These are phyloP conservation scores for Usnea hakonensis DNA, from an alignment of 495 filamentous ascomycete genomes.

Conservation along the genomic window DNA sequence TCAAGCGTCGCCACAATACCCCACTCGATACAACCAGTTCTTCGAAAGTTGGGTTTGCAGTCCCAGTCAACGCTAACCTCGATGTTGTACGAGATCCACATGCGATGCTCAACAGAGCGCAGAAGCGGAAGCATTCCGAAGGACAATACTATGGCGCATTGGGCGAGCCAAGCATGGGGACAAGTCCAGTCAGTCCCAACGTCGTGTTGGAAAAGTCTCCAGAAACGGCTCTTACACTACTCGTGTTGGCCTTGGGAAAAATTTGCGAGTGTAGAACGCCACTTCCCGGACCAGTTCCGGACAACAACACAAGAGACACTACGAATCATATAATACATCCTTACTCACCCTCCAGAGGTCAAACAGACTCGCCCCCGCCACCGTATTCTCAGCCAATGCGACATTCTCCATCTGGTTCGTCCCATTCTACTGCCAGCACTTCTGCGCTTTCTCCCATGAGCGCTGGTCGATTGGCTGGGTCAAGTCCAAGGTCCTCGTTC, in stretches of 20 bases:
- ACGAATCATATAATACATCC: not conserved
- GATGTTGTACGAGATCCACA: not conserved
- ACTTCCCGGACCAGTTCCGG: conserved; percentile 49
- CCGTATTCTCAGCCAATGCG: conserved; percentile 14
- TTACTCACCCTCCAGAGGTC: conserved; percentile 9
- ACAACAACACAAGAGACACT: conserved; percentile 20
- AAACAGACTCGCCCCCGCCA: conserved; percentile 18
- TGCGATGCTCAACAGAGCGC: conserved; percentile 21
- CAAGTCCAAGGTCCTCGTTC: conserved; percentile 18
- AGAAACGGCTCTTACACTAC: conserved; percentile 67
- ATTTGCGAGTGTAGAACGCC: conserved; percentile 59
- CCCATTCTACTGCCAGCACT: conserved; percentile 21
- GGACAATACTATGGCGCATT: conserved; percentile 18
- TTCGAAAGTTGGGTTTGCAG: conserved; percentile 19
- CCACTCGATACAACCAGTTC: conserved; percentile 16
- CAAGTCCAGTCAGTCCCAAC: conserved; percentile 30
- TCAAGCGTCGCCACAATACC: conserved; percentile 40
- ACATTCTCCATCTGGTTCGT: conserved; percentile 22
- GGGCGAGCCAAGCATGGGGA: conserved; percentile 13
- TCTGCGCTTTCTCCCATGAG: conserved; percentile 27
- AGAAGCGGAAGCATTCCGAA: conserved; percentile 51
- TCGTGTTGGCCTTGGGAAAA: conserved; percentile 79
- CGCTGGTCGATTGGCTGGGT: conserved; percentile 3
- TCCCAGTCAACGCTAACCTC: conserved; percentile 6
- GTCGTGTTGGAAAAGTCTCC: conserved; percentile 45